These are phyloP conservation scores for Cocos nucifera DNA, from an alignment of 176 grass and related monocot species.

Conservation along the genomic window DNA sequence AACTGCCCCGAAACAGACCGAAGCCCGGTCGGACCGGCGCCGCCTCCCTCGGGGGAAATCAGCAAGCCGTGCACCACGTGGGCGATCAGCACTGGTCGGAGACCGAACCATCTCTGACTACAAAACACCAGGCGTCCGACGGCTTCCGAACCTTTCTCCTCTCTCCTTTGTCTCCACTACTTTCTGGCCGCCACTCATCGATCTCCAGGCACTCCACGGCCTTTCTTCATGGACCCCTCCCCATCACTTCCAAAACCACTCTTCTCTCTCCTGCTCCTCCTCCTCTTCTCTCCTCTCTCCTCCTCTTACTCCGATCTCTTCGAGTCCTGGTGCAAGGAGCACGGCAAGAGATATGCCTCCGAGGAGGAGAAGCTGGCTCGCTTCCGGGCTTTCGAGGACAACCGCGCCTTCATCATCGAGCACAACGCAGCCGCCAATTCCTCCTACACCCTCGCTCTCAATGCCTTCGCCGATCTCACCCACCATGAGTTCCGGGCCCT, in stretches of 20 bases:
- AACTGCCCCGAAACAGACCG: no score
- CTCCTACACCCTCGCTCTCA: conserved; percentile 60
- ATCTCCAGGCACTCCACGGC: neutral
- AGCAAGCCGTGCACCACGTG: no score
- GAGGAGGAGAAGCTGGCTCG: conserved; percentile 46
- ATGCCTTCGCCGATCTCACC: conserved; percentile 62
- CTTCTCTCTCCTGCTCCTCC: neutral
- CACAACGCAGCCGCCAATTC: conserved; percentile 24
- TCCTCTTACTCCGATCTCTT: conserved; percentile 41
- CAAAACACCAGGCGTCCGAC: no score
- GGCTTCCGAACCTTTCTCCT: no score
- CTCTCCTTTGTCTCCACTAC: no score
- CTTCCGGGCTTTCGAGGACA: conserved; percentile 54
- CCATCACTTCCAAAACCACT: neutral
- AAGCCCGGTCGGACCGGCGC: no score
- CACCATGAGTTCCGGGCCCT: conserved; percentile 53
- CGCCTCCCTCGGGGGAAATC: no score
- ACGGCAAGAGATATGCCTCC: conserved; percentile 46
- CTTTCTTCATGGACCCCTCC: neutral
- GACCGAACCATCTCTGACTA: no score
- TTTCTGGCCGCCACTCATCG: neutral
- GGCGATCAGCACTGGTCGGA: no score
- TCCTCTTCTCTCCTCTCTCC: neutral
- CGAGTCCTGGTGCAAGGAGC: conserved; percentile 66
- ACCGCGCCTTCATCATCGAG: conserved; percentile 48